Evolutionary conservation across 768 basidiomycete species (phyloP), one percentile per base, ranked within the genome.

Genomic region (Cystofilobasidium bisporidii): DNA sequence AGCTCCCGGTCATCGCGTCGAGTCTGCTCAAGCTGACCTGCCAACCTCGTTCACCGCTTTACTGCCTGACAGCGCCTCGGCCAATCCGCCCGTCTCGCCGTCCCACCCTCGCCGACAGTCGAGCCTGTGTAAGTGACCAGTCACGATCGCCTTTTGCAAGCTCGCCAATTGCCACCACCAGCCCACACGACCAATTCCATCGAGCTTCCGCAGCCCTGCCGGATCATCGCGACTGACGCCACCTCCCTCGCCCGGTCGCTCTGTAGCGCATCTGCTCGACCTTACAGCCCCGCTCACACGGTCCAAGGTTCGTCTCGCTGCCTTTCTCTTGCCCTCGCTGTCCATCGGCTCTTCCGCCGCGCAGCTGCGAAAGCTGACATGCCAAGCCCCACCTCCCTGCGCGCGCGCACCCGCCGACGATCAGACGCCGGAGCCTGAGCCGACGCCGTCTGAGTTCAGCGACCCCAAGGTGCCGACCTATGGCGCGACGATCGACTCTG

Each of bases 401-500:
- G 17, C 3, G 26, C 40, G 3, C 36, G 6, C 36, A 36, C 12
- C 36, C 38, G 41, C 36, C 26, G 4, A 3, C 38, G 17, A 22
- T 45, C 41, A 41, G 36, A 64, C 63, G 10, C 45, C 48, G 15
- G 33, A 64, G 53, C 40, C 40, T 4, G 36, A 2, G 3, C 40
- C 60, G 18, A 68, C 67, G 2, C 59, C 67, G 20, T 32, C 38
- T 1, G 36, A 47, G 18, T 68, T 68, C 40, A 36, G 32, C 40
- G 67, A 68, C 43, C 67, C 67, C 30, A 62, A 63, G 18, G 3
- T 62, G 18, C 67, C 67, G 6, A 63, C 67, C 26, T 68, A 61
- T n/a, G 67, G 67, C 26, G 30, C 40, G 26, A 63, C 61, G 30
- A 28, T 60, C 38, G 17, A 40, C 6, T 50, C 50, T 3, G 33